Base-by-base conservation (phyloP, 1,284 basidiomycete genomes). In the Hymenochaete sp. region DNA sequence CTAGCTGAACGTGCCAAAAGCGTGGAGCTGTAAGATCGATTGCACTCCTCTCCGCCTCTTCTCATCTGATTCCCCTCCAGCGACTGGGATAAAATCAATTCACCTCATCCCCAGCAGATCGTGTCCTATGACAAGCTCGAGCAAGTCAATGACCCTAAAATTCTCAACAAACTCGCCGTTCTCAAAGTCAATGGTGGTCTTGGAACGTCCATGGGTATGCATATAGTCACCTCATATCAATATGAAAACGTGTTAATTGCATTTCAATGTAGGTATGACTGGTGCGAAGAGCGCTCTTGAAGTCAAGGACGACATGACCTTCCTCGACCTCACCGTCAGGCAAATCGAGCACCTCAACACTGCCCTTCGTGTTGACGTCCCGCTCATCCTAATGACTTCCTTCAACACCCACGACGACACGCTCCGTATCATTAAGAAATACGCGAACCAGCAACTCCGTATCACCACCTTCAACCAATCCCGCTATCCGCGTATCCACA, bases 151-250 rank as follows among this genome's bases (percentile, higher is more conserved):
- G 76, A 90, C 61, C 70, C 73, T 31, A 67, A 73, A 51, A 85
- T 87, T 63, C 80, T 97, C 60, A 80, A 80, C 75, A 95, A 93
- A 72, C 84, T 98, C 54, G 96, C 95, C 31, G 96, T 99, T 27
- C 84, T 98, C 71, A 98, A 98, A 73, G 89, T 98, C 65, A 99
- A 99, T 67, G 96, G 96, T 67, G 96, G 96, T 70, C 84, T 99
- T 51, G 96, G 96, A 59, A 95, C 92, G 31, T 95, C 92, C 46
- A 95, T 95, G 91, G 92, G 91, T 74, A 52, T 35, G 73, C 62
- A 44, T 50, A 32, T 28, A 45, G 24, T 28, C 28, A 29, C 33
- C n/a, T 43, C 26, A 16, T 19, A 27, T 29, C 22, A 19, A 31
- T n/a, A n/a, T n/a, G n/a, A n/a, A n/a, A n/a, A n/a, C n/a, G n/a